Conservation (phyloP, 768 basidiomycete genomes). For the Nidularia sp. region DNA sequence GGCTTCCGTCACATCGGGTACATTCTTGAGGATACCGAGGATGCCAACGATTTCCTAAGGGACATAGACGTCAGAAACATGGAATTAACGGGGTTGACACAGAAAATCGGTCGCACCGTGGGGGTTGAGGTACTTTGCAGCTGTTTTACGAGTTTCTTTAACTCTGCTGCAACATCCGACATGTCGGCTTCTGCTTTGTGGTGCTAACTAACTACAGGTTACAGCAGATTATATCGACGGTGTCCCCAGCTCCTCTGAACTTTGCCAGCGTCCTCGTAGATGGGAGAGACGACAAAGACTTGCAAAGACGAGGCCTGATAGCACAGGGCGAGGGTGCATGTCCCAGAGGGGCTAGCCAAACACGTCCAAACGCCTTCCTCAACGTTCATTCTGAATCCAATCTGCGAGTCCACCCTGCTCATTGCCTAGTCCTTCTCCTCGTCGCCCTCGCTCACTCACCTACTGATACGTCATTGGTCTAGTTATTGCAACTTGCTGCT, state of each 20-base stretch:
- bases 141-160: conserved; percentile 80
- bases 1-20: conserved; percentile 65
- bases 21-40: conserved; percentile 59
- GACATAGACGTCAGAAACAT: conserved; percentile 8
- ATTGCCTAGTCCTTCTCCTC: conserved; percentile 2
- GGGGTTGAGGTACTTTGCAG: conserved; percentile 58
- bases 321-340: not conserved
- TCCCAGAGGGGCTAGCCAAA: not conserved
- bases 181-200: conserved; percentile 21
- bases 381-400: not conserved
- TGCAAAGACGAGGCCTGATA: too few relatives aligned
- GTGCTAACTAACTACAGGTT: conserved; percentile 28
- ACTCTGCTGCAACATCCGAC: conserved; percentile 50
- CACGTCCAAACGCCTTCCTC: conserved; percentile 14
- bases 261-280: too few relatives aligned
- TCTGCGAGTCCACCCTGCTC: not conserved
- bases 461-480: not conserved
- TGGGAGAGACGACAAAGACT: too few relatives aligned
- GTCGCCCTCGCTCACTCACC: conserved; percentile 3
- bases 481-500: not conserved
- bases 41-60: conserved; percentile 61
- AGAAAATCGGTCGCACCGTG: conserved; percentile 45
- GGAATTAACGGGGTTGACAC: conserved; percentile 33
- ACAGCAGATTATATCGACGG: conserved; percentile 7
- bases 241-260: not conserved